A percentile compares a stretch with the other conserved stretches of the same genome.
phyloP scores from a whole-genome alignment of 805 yeast species.

The Metschnikowia vanudenii region DNA sequence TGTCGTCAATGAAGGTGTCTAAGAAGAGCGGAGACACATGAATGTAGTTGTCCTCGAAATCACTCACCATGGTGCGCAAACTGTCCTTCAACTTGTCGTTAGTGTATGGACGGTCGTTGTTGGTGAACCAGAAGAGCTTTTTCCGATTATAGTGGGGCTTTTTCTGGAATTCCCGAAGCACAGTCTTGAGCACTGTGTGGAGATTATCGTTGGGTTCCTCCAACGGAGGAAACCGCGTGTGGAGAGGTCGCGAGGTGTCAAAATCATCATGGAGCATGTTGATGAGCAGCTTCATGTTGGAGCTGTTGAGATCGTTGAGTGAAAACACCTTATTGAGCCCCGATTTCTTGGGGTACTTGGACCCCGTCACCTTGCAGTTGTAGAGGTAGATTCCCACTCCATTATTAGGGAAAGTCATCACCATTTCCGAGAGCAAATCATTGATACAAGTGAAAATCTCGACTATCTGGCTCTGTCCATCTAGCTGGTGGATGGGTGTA shows the following conservation, averaged over 20 bases:
- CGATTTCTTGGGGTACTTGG: constrained; percentile 25
- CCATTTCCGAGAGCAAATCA: constrained; percentile 63
- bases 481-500: constrained; percentile 34
- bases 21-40: constrained; percentile 65
- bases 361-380: constrained; percentile 41
- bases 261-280: constrained; percentile 48
- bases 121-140: constrained; percentile 70
- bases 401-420: constrained; percentile 63
- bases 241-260: constrained; percentile 16
- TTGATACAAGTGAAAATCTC: constrained; percentile 57
- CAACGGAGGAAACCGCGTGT: constrained; percentile 15
- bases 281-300: constrained; percentile 55
- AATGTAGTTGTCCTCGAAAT: constrained; percentile 54
- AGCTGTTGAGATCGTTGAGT: constrained; percentile 53
- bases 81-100: constrained; percentile 43
- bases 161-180: constrained; percentile 54
- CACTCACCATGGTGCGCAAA: constrained; percentile 57
- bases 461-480: constrained; percentile 42
- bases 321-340: constrained; percentile 53
- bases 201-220: constrained; percentile 24
- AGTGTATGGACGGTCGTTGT: constrained; percentile 65
- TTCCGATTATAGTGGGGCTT: constrained; percentile 50
- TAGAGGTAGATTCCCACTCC: constrained; percentile 73
- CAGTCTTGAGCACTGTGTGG: constrained; percentile 44
- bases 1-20: constrained; percentile 11